Evolutionary conservation across 2,329 filamentous ascomycete genomes (phyloP), one percentile per base, ranked within the genome.

Genomic region (Fusarium sp.): DNA sequence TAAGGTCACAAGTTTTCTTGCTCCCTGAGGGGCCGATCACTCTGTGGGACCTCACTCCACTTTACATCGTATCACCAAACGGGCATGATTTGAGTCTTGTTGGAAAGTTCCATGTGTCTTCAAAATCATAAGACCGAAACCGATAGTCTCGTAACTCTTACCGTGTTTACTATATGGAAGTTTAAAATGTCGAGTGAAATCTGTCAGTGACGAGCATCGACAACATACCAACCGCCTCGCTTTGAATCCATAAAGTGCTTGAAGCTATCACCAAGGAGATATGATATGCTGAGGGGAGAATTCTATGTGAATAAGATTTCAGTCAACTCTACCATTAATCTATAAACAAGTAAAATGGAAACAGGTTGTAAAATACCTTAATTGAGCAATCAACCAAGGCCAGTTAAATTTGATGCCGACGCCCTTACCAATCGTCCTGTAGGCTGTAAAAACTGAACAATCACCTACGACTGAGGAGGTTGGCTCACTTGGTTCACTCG

Each of bases 401-500:
- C 20, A 49, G 46, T 49, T 15, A 22, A 29, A 33, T 33, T 49
- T 12, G 12, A 49, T 49, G 27, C 29, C 15, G n/a, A 15, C 44
- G 11, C n/a, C 27, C 45, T 17, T 18, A 39, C 20, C 11, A 39
- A n/a, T 6, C 4, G 27, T 49, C 20, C 20, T 22, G 29, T 17
- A 33, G 20, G 25, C 31, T 41, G 58, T 31, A 27, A 67, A 54
- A 47, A 22, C 55, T 11, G 52, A n/a, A 31, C 56, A 68, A 13
- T 42, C 58, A 22, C 53, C 68, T 31, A 73, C 64, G 17, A 31
- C 54, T 6, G 66, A 75, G 35, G 72, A 74, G 18, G 70, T 72
- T 22, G 65, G 72, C 44, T 58, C 71, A 25, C 56, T 68, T n/a
- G 71, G 75, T 29, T 70, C 68, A 31, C 45, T 72, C 20, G 53